Evolutionary conservation across 164 flowering plant species (phyloP).

Genomic region (Euptelea pleiosperma): DNA sequence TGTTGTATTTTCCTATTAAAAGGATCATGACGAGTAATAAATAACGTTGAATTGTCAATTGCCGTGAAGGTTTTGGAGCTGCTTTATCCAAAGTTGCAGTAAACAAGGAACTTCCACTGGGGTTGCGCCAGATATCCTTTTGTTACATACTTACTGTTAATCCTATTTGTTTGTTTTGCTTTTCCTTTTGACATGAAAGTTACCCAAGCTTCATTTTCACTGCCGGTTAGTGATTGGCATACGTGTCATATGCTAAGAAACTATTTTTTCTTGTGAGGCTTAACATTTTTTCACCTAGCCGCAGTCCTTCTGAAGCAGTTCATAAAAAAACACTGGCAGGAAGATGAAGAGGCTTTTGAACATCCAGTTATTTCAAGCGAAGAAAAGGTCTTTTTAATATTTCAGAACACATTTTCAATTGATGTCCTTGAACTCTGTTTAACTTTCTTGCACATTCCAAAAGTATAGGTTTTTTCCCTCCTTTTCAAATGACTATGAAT

Average conservation of each 20-base stretch:
- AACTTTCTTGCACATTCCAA: not conserved
- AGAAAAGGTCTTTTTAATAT: constrained; percentile 59
- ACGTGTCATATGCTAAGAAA: not conserved
- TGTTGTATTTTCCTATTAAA: not conserved
- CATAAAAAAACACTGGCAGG: constrained; percentile 89
- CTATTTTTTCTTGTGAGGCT: constrained; percentile 31
- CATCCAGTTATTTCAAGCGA: constrained; percentile 67
- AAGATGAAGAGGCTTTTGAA: constrained; percentile 73
- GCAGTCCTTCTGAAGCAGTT: constrained; percentile 90
- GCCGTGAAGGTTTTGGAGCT: constrained; percentile 75
- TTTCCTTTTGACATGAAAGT: not conserved
- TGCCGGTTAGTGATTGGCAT: not conserved
- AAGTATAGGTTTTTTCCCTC: not conserved
- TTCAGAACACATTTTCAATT: constrained; percentile 2
- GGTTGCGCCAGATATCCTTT: constrained; percentile 97
- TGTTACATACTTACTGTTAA: not conserved
- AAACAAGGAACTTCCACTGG: constrained; percentile 64
- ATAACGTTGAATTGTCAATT: constrained; percentile 1
- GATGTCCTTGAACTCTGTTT: not conserved
- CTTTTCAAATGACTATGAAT: not conserved
- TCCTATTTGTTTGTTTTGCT: not conserved
- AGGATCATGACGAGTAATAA: not conserved
- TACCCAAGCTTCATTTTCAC: not conserved
- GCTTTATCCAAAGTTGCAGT: constrained; percentile 72
- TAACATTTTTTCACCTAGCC: constrained; percentile 73